These are phyloP conservation scores for Allomyces javanicus DNA, from an alignment of 192 early-diverging fungal genomes.

Conservation along the genomic window DNA sequence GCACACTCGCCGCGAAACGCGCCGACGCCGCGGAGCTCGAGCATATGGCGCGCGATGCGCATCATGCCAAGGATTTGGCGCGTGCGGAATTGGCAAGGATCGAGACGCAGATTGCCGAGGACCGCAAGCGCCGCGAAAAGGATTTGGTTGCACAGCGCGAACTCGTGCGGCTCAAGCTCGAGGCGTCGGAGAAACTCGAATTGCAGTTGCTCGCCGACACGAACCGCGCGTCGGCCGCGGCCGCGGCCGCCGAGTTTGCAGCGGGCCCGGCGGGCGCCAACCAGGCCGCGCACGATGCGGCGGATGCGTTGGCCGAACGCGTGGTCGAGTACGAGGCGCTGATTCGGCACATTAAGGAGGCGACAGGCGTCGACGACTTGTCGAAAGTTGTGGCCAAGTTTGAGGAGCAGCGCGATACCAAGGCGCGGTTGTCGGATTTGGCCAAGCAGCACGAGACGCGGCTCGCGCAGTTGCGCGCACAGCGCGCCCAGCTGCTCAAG, in stretches of 20 bases:
- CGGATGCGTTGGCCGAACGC: constrained; percentile 18
- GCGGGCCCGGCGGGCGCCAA: constrained; percentile 7
- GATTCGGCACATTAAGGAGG: constrained; percentile 41
- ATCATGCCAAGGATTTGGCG: constrained; percentile 39
- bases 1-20: constrained; percentile 27
- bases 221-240: not conserved
- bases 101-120: constrained; percentile 41
- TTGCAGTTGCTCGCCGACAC: constrained; percentile 2
- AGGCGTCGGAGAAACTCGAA: constrained; percentile 5
- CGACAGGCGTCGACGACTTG: constrained; percentile 34
- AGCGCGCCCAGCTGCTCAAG: constrained; percentile 15
- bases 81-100: constrained; percentile 30
- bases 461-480: constrained; percentile 23
- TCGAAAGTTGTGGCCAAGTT: constrained; percentile 40
- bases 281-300: constrained; percentile 32
- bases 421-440: constrained; percentile 26
- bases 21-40: constrained; percentile 35
- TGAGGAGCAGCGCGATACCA: constrained; percentile 35
- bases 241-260: not conserved
- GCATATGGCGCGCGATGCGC: constrained; percentile 37
- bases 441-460: constrained; percentile 22
- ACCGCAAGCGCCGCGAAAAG: constrained; percentile 34
- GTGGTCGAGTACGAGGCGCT: constrained; percentile 36
- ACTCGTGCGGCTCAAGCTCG: constrained; percentile 37
- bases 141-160: constrained; percentile 27